Conservation (phyloP, 495 filamentous ascomycete genomes). For the Penicillium arizonense region DNA sequence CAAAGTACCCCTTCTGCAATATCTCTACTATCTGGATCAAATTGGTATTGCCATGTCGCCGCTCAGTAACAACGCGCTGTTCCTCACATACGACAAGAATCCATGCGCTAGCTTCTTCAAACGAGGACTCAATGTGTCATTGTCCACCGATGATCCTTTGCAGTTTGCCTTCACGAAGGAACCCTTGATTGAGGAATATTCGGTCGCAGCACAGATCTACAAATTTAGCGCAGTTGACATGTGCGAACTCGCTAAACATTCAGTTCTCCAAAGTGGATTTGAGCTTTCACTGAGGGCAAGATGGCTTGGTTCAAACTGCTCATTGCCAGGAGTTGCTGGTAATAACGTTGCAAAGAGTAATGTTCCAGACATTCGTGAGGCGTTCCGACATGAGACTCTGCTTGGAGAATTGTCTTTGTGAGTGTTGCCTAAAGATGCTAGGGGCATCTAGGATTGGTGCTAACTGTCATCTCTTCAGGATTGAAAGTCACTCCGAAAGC, state of each 20-base stretch:
- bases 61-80: slow-evolving; percentile 94
- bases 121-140: slow-evolving; percentile 88
- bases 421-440: slow-evolving; percentile 22
- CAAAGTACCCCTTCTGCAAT: slow-evolving; percentile 92
- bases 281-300: slow-evolving; percentile 82
- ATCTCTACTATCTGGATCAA: slow-evolving; percentile 96
- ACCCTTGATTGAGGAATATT: slow-evolving; percentile 96
- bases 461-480: slow-evolving; percentile 16
- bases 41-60: slow-evolving; percentile 99
- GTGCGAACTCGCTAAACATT: slow-evolving; percentile 97
- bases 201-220: slow-evolving; percentile 97
- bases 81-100: slow-evolving; percentile 95
- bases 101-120: slow-evolving; percentile 94
- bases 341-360: slow-evolving; percentile 95
- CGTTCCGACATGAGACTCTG: slow-evolving; percentile 82
- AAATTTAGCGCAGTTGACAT: slow-evolving; percentile 97
- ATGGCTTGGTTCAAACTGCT: slow-evolving; percentile 80
- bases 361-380: slow-evolving; percentile 87
- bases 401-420: slow-evolving; percentile 80
- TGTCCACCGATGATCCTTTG: slow-evolving; percentile 95
- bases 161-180: slow-evolving; percentile 99
- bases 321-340: slow-evolving; percentile 70
- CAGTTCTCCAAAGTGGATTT: slow-evolving; percentile 91
- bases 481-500: slow-evolving; percentile 28
- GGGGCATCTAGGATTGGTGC: background rate